Evolutionary conservation across 148 eudicot genomes (phyloP).

Genomic region (Camellia sinensis): DNA sequence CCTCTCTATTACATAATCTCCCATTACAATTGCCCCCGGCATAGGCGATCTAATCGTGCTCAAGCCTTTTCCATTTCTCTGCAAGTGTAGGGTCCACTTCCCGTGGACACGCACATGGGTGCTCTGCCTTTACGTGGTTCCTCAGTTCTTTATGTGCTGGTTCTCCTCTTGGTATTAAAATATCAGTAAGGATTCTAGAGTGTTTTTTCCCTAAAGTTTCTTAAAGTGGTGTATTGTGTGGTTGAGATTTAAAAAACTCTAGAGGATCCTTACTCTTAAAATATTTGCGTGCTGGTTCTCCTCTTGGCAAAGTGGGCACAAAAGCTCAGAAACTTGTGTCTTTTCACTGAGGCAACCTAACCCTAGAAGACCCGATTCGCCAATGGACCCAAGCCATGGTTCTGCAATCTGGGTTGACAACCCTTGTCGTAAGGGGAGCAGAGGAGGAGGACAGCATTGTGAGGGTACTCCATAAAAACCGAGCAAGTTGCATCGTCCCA

Average conservation of each 20-base stretch:
- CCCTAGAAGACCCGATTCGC: slow-evolving; percentile 14
- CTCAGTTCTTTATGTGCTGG: slow-evolving; percentile 60
- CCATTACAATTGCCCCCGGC: slow-evolving; percentile 64
- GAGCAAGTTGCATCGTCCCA: slow-evolving; percentile 36
- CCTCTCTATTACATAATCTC: slow-evolving; percentile 72
- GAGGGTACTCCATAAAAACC: slow-evolving; percentile 46
- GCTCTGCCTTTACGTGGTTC: slow-evolving; percentile 61
- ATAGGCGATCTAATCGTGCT: slow-evolving; percentile 51
- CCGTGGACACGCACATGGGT: slow-evolving; percentile 62
- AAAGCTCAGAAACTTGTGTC: slow-evolving; percentile 43
- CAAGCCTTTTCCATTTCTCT: slow-evolving; percentile 71
- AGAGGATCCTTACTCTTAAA: too few relatives aligned
- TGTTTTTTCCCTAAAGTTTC: too few relatives aligned
- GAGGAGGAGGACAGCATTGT: slow-evolving; percentile 46
- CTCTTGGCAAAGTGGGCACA: slow-evolving; percentile 81
- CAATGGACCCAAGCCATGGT: slow-evolving; percentile 1
- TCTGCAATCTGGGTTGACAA: slow-evolving; percentile 25
- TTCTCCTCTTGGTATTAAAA: slow-evolving; percentile 55
- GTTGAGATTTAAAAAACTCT: too few relatives aligned
- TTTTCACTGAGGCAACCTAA: slow-evolving; percentile 25
- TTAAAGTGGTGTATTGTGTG: too few relatives aligned
- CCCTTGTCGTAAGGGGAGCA: slow-evolving; percentile 47
- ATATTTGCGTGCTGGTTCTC: slow-evolving; percentile 60
- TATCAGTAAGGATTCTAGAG: too few relatives aligned
- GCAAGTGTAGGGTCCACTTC: slow-evolving; percentile 68